Evolutionary conservation across 306 rosid species (phyloP), one percentile per base, ranked within the genome.

Genomic region (Rosa lucieae): DNA sequence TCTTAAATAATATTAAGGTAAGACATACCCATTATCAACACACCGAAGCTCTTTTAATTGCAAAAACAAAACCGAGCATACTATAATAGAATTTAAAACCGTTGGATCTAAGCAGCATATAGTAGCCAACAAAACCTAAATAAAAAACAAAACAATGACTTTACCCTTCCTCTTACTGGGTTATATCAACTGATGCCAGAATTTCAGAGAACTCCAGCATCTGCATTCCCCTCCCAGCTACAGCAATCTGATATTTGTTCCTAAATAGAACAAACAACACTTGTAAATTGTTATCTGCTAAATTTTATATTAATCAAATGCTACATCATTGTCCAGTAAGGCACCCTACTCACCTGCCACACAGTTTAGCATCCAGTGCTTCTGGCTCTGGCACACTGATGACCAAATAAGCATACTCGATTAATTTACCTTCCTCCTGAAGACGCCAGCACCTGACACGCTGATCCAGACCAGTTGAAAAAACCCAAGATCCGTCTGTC

Each of bases 201-300:
- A 78, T 71, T 82, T 82, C 89, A 67, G 88, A 82, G 77, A 95
- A 95, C 61, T 89, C 94, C 59, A 92, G 84, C 61, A 93, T 89
- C 85, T 95, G 99, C 98, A 93, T 89, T 70, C 99, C 98, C 87
- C 99, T 90, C 77, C 99, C 99, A 49, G 96, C 97, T 74, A 93
- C 96, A 67, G 88, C 91, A 83, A 95, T 95, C 86, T 90, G 98
- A 88, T 93, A 95, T 75, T 83, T 83, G 73, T 84, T 88, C 89
- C 99, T 95, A 82, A 72, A 82, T 10, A 58, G 35, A 65, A 70
- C 73, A 46, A 40, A 37, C 10, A 75, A 78, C 3, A 26, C 78
- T 17, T 59, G 70, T 35, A 15, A 66, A 66, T 11, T 58, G 42
- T 44, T 23, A 61, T 62, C 55, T 11, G 39, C 42, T 21, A 59